Evolutionary conservation across 768 basidiomycete genomes (phyloP).

Genomic region (Gloeostereum incarnatum): DNA sequence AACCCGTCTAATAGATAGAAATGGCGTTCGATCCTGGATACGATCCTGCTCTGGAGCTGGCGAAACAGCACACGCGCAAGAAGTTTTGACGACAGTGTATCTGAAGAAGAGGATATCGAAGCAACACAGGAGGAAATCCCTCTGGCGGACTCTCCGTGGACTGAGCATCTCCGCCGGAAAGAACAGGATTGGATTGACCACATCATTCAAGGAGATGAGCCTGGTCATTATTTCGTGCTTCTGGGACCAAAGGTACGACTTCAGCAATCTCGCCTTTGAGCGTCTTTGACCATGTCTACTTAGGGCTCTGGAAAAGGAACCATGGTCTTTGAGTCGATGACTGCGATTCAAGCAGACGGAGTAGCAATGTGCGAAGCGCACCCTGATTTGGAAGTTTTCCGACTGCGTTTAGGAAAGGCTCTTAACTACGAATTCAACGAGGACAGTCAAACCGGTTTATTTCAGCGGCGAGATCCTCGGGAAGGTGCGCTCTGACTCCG

Average conservation of each 20-base stretch:
- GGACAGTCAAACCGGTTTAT: slow-evolving; percentile 72
- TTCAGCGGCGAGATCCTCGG: slow-evolving; percentile 74
- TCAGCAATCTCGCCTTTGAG: not conserved
- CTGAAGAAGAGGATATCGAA: slow-evolving; percentile 20
- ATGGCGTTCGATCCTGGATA: slow-evolving; percentile 72
- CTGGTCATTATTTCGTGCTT: slow-evolving; percentile 66
- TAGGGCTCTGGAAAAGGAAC: slow-evolving; percentile 79
- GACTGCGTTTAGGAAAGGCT: slow-evolving; percentile 76
- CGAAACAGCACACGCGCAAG: slow-evolving; percentile 30
- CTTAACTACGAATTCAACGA: slow-evolving; percentile 83
- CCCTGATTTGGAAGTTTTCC: slow-evolving; percentile 81
- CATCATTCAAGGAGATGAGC: slow-evolving; percentile 67
- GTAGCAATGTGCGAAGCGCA: slow-evolving; percentile 77
- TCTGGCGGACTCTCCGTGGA: slow-evolving; percentile 42
- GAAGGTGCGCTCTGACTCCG: slow-evolving; percentile 40
- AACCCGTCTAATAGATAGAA: slow-evolving; percentile 46
- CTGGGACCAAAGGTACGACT: slow-evolving; percentile 63
- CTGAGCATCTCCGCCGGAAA: slow-evolving; percentile 54
- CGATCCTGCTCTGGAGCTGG: slow-evolving; percentile 74
- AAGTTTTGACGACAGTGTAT: slow-evolving; percentile 19
- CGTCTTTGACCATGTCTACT: slow-evolving; percentile 6
- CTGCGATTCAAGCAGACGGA: slow-evolving; percentile 58
- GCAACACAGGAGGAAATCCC: too few relatives aligned
- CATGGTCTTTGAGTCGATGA: slow-evolving; percentile 80
- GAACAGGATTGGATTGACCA: slow-evolving; percentile 72